Evolutionary conservation across 192 early-diverging fungal species (phyloP).

Genomic region (Backusella sp.): DNA sequence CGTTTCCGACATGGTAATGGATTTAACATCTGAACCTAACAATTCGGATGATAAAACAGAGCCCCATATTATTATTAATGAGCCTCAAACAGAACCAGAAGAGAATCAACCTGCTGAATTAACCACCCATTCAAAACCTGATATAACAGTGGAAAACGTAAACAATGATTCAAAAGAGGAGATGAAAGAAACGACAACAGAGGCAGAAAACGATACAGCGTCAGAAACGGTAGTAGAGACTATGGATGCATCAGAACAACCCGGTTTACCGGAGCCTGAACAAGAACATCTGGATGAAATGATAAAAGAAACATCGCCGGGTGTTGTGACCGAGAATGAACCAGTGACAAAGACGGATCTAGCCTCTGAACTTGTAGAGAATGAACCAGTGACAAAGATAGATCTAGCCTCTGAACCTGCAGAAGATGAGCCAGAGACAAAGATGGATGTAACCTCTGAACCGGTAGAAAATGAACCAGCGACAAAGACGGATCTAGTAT

Average conservation of each 20-base stretch:
- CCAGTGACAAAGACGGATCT: neutral
- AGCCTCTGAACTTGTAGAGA: neutral
- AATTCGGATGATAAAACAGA: neutral
- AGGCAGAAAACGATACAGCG: neutral
- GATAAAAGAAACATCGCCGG: neutral
- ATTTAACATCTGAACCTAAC: neutral
- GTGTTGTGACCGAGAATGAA: neutral
- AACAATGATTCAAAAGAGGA: neutral
- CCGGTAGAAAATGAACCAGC: neutral
- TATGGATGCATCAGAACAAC: neutral
- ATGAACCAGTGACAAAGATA: neutral
- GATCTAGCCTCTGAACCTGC: too few species aligned
- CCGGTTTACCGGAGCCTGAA: neutral
- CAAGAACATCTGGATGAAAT: neutral
- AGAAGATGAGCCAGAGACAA: neutral
- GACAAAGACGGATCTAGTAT: too few species aligned
- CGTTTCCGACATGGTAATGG: neutral
- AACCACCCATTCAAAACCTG: neutral
- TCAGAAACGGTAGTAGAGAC: neutral
- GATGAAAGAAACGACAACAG: neutral
- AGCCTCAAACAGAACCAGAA: neutral
- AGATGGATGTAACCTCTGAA: neutral
- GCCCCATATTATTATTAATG: neutral
- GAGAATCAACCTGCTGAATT: neutral
- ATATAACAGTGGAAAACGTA: neutral